These are phyloP conservation scores for Boechera retrofracta DNA, from an alignment of 345 rosid genomes.

Conservation along the genomic window DNA sequence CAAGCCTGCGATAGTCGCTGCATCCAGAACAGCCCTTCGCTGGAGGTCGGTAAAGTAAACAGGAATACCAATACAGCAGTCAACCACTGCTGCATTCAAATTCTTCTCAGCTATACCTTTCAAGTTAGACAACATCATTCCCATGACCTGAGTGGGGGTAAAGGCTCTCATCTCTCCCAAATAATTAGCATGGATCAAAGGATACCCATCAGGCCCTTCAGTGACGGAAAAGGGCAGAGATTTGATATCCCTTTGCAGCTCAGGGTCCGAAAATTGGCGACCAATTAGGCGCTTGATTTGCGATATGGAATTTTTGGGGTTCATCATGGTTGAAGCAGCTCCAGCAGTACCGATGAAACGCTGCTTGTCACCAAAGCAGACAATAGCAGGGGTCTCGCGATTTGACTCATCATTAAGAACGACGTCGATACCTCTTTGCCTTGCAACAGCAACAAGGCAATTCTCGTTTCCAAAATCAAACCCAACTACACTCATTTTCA, in stretches of 20 bases:
- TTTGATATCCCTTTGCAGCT: constrained; percentile 84
- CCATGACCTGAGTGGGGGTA: constrained; percentile 93
- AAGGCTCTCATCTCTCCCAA: constrained; percentile 80
- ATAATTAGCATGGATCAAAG: constrained; percentile 81
- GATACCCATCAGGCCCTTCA: constrained; percentile 91
- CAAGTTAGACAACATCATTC: constrained; percentile 83
- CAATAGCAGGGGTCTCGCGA: constrained; percentile 95
- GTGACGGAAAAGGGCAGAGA: constrained; percentile 71
- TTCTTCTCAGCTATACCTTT: constrained; percentile 90
- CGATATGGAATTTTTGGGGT: constrained; percentile 90
- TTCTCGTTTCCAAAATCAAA: constrained; percentile 98
- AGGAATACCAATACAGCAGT: constrained; percentile 96
- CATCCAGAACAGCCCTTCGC: constrained; percentile 93
- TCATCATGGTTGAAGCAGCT: constrained; percentile 93
- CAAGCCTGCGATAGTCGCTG: constrained; percentile 91
- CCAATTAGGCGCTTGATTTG: constrained; percentile 91
- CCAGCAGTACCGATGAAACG: constrained; percentile 97
- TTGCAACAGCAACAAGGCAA: constrained; percentile 94
- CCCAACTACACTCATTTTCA: constrained; percentile 93
- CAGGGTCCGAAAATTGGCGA: constrained; percentile 82
- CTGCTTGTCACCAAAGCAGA: constrained; percentile 97
- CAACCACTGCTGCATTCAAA: constrained; percentile 82
- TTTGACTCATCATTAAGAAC: constrained; percentile 98
- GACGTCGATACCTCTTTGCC: constrained; percentile 98
- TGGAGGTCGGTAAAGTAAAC: constrained; percentile 90